Evolutionary conservation across 192 early-diverging fungal species (phyloP).

Genomic region (Backusella psychrophila): DNA sequence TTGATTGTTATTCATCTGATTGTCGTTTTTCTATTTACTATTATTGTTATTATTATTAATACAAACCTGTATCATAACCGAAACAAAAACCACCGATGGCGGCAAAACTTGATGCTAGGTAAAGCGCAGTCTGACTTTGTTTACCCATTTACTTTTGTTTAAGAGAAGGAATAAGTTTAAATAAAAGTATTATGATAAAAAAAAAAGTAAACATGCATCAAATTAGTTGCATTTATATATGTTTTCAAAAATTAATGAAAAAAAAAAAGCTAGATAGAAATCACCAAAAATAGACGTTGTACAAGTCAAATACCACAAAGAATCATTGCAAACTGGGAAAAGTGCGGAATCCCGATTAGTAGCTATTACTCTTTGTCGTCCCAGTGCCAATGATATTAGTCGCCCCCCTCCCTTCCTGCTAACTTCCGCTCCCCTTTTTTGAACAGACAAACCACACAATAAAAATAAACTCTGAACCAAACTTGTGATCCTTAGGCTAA

Average conservation of each 20-base stretch:
- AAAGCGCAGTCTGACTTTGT: neutral
- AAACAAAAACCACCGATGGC: slow-evolving; percentile 61
- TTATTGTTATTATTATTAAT: too few species aligned
- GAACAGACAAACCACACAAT: neutral
- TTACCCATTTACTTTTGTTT: neutral
- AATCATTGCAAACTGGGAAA: neutral
- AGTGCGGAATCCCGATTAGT: neutral
- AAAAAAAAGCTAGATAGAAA: neutral
- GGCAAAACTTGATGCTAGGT: slow-evolving; percentile 28
- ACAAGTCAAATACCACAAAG: neutral
- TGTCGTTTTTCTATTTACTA: too few species aligned
- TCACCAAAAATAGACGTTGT: neutral
- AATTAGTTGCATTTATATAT: neutral
- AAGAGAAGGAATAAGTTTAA: neutral
- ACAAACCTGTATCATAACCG: slow-evolving; percentile 61
- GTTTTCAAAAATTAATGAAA: neutral
- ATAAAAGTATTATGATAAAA: neutral
- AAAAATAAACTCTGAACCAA: neutral
- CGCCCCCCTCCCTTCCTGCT: neutral
- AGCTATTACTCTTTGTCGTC: neutral
- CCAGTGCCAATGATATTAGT: slow-evolving; percentile 4
- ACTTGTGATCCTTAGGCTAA: neutral
- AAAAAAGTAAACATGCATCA: neutral
- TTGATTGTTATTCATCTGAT: too few species aligned
- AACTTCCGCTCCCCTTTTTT: neutral